A percentile compares a stretch with the other conserved stretches of the same genome.
Evolutionary conservation across 352 stramenopile genomes (phyloP).

Genomic region (Phytophthora sojae): DNA sequence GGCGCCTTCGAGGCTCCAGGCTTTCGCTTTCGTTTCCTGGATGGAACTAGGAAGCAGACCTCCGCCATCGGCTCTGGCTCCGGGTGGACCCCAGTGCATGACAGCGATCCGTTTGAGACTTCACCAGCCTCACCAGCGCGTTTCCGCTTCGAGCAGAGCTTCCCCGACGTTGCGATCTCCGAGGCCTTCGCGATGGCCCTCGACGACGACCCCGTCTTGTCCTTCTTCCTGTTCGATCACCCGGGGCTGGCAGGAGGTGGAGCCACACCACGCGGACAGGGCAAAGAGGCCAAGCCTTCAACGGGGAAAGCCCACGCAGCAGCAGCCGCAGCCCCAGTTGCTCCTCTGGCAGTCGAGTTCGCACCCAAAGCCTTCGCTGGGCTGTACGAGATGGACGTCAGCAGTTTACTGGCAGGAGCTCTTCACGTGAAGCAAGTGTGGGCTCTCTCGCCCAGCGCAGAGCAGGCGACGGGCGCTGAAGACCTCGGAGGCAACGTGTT

Average conservation of each 20-base stretch:
- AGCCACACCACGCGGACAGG: slow-evolving; percentile 9
- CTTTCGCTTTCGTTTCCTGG: slow-evolving; percentile 79
- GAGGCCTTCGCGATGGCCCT: slow-evolving; percentile 57
- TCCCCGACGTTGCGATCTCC: slow-evolving; percentile 52
- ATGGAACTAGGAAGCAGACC: slow-evolving; percentile 69
- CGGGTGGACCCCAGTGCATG: slow-evolving; percentile 41
- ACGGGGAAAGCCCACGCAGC: slow-evolving; percentile 16
- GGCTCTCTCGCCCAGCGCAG: slow-evolving; percentile 3
- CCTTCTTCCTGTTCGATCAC: slow-evolving; percentile 72
- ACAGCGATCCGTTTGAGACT: slow-evolving; percentile 1
- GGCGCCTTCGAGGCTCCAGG: slow-evolving; percentile 52
- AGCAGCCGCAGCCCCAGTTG: slow-evolving; percentile 4
- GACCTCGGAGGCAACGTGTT: not conserved
- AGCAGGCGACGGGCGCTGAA: not conserved
- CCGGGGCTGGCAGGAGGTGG: slow-evolving; percentile 29
- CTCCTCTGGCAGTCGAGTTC: slow-evolving; percentile 19
- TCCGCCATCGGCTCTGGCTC: slow-evolving; percentile 35
- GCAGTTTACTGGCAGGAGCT: slow-evolving; percentile 48
- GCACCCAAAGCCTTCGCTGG: slow-evolving; percentile 45
- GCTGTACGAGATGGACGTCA: slow-evolving; percentile 72
- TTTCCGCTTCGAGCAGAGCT: slow-evolving; percentile 58
- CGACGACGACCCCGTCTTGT: slow-evolving; percentile 68
- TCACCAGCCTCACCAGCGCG: slow-evolving; percentile 2
- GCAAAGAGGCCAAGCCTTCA: slow-evolving; percentile 48
- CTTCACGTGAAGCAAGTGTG: slow-evolving; percentile 62